Conservation (phyloP, 2,329 filamentous ascomycete genomes). For the Verticillium isaacii region DNA sequence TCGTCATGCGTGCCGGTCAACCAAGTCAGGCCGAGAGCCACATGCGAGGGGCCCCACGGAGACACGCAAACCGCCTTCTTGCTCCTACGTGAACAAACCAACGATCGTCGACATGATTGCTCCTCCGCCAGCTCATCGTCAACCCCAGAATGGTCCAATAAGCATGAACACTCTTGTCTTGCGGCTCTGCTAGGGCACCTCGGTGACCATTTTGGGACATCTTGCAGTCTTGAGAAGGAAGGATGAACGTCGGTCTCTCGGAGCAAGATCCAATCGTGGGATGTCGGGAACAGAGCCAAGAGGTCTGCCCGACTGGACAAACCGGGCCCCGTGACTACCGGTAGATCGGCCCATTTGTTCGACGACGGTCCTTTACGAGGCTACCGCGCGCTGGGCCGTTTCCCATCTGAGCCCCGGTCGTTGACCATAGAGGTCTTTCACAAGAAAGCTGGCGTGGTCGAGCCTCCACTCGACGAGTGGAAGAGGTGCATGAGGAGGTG, state of each 20-base stretch:
- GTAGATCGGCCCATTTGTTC: not conserved
- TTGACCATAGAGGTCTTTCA: not conserved
- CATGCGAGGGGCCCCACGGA: not conserved
- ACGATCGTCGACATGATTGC: not conserved
- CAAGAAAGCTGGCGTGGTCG: not conserved
- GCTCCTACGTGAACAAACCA: not conserved
- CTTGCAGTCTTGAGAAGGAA: not conserved
- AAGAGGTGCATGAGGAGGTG: too few relatives aligned
- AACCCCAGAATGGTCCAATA: not conserved
- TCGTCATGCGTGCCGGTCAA: not conserved
- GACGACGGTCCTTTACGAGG: not conserved
- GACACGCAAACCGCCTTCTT: not conserved
- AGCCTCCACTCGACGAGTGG: too few relatives aligned
- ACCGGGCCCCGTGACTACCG: not conserved
- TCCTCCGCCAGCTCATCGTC: not conserved
- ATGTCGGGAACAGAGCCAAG: not conserved
- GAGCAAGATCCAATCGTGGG: not conserved
- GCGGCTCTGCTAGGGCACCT: not conserved
- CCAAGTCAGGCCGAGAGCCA: not conserved
- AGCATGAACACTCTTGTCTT: not conserved
- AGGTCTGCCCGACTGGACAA: not conserved
- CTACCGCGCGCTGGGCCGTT: not conserved
- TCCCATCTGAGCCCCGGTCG: not conserved
- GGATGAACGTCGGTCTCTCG: not conserved
- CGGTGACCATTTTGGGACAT: not conserved